Evolutionary conservation across 208 protist genomes (phyloP), one percentile per base, ranked within the genome.

Genomic region (Trypanosoma theileri): DNA sequence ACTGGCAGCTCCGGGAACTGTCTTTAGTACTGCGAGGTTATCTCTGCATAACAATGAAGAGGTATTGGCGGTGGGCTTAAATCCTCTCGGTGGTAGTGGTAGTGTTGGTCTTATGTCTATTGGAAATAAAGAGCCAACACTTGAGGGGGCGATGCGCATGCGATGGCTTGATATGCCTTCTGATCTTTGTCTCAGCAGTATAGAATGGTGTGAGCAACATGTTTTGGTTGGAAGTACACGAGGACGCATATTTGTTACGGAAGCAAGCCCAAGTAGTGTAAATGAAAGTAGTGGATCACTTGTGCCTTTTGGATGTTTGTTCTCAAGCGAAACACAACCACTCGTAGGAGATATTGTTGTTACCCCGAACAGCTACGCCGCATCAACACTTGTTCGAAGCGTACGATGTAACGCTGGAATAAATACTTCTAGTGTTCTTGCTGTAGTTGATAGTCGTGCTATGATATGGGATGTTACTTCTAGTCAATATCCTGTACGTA

Each of bases 381-480:
- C 79, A 22, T 91, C 79, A 26, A 89, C 89, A 16, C 58, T 89
- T 42, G 85, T 93, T 28, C 84, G 89, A 6, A 84, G 75, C 40
- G 75, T 95, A 19, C 60, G 54, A 4, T 79, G 79, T 17, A 95
- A 91, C 60, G 31, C 28, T 7, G 41, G 57, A 19, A 79, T 86
- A 7, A 70, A 77, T 63, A 35, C 61, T 19, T 71, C 64, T 11
- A 67, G 62, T 69, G 74, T 91, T 19, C 65, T 88, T 6, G 89
- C 64, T 4, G 75, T 80, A 1, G 45, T 69, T 28, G 81, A 79
- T 57, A 70, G 72, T n/a, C 45, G 70, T 14, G 89, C 79, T 19
- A 86, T 79, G 66, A 48, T 86, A 56, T 95, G 89, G 87, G 86
- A 95, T 64, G 54, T 93, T 6, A 62, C 54, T 4, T 76, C 79